Base-by-base conservation (phyloP, 1,284 basidiomycete genomes). In the Lentinula novae-zelandiae region DNA sequence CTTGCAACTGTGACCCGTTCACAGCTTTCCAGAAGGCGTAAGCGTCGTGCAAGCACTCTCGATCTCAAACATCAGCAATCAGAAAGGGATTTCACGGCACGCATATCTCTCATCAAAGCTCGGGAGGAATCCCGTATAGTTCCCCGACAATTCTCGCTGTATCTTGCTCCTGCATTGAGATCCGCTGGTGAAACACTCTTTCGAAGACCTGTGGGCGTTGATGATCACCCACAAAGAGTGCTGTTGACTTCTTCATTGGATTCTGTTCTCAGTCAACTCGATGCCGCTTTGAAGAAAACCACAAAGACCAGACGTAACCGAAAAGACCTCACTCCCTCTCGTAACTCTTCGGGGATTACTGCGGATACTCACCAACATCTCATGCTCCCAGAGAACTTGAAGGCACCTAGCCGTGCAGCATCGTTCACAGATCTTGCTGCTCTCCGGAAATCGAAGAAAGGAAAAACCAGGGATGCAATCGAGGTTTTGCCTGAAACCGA, bases 121-220 rank as follows among this genome's bases (percentile, higher is more conserved):
- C 79, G 86, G 20, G 81, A 84, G 66, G 79, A 83, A 65, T 80
- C 81, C 27, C 77, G 86, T 62, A 77, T 81, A 57, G 75, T 83
- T 53, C 80, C 84, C 48, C 79, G 90, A 62, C 82, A 85, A 62
- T 93, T 93, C 70, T 78, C 80, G 9, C 75, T 91, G 10, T 89
- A 89, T 68, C 68, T 82, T 31, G 86, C 80, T 52, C 75, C 78
- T 66, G 68, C 75, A 64, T 70, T 72, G 38, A 73, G 68, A 53
- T 66, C 57, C 27, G 48, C 20, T 52, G 39, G 34, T 27, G 33
- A 49, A n/a, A 27, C 51, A 33, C 38, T 22, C n/a, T 50, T 46
- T 38, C 46, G 49, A 12, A 20, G 17, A 8, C 6, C 42, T 15
- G 48, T 12, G 9, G 48, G 39, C 5, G 7, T 40, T 2, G 36